These are phyloP conservation scores for Hagleromyces aurorensis DNA, from an alignment of 805 yeast species.

Conservation along the genomic window DNA sequence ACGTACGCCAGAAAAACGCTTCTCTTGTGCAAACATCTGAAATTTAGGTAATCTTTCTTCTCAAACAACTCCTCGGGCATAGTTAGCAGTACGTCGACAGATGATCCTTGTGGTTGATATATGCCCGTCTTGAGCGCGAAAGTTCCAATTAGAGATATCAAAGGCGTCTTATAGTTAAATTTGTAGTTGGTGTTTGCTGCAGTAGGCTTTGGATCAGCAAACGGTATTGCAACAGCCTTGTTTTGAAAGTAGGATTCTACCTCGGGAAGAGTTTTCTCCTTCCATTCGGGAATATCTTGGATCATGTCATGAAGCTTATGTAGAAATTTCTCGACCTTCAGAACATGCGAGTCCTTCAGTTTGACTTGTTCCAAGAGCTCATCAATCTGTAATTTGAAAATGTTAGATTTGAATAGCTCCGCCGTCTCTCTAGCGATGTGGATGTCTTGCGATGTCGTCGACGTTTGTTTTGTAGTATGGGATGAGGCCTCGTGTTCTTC, in stretches of 20 bases:
- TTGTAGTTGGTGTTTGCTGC: slow-evolving; percentile 52
- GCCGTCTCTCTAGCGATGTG: slow-evolving; percentile 91
- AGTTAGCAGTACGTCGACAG: slow-evolving; percentile 71
- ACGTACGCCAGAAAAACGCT: slow-evolving; percentile 79
- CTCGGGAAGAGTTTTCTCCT: slow-evolving; percentile 45
- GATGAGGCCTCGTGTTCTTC: too few relatives aligned
- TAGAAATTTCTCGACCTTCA: slow-evolving; percentile 62
- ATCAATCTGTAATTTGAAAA: slow-evolving; percentile 91
- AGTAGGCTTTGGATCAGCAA: slow-evolving; percentile 82
- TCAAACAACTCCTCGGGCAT: slow-evolving; percentile 75
- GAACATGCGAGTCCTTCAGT: slow-evolving; percentile 59
- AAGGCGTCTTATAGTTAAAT: slow-evolving; percentile 63
- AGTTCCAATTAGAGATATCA: slow-evolving; percentile 75
- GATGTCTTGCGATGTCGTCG: slow-evolving; percentile 61
- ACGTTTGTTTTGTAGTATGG: too few relatives aligned
- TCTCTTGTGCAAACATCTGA: slow-evolving; percentile 82
- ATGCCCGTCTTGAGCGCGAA: slow-evolving; percentile 83
- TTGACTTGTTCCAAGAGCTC: slow-evolving; percentile 77
- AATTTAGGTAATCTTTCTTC: slow-evolving; percentile 83
- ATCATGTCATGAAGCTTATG: slow-evolving; percentile 66
- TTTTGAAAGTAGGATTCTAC: slow-evolving; percentile 47
- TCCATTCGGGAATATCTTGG: slow-evolving; percentile 52
- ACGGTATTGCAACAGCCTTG: slow-evolving; percentile 62
- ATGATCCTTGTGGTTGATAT: slow-evolving; percentile 51
- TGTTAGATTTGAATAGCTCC: slow-evolving; percentile 88